A percentile compares a stretch with the other conserved stretches of the same genome.
These are phyloP conservation scores for Pelargonium australe DNA, from an alignment of 441 rosid genomes.

Conservation along the genomic window DNA sequence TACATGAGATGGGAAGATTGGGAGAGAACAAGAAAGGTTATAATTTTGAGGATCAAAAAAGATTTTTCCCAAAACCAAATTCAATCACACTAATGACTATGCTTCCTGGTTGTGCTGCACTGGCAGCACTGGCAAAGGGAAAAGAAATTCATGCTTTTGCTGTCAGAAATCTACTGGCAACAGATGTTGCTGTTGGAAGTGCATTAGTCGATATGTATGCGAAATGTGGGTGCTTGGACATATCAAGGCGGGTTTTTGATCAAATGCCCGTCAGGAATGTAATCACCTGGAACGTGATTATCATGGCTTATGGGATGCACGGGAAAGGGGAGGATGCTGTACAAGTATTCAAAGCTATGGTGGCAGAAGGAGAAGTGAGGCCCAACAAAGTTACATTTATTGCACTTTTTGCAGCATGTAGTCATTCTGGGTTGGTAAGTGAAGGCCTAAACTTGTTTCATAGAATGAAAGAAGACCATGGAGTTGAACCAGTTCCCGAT, in stretches of 20 bases:
- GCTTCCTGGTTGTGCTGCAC: slow-evolving; percentile 67
- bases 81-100: slow-evolving; percentile 77
- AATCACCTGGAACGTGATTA: slow-evolving; percentile 78
- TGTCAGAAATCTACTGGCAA: slow-evolving; percentile 49
- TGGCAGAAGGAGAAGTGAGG: slow-evolving; percentile 33
- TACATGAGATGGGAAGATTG: slow-evolving; percentile 53
- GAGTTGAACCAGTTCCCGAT: slow-evolving; percentile 55
- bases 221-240: slow-evolving; percentile 68
- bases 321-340: slow-evolving; percentile 66
- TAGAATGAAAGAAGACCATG: slow-evolving; percentile 50
- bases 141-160: slow-evolving; percentile 85
- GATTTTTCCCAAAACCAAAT: slow-evolving; percentile 46
- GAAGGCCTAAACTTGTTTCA: slow-evolving; percentile 60
- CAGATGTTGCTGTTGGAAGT: slow-evolving; percentile 80
- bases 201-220: slow-evolving; percentile 90
- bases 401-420: slow-evolving; percentile 75
- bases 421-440: slow-evolving; percentile 78
- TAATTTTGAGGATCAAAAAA: slow-evolving; percentile 17
- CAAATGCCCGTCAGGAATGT: slow-evolving; percentile 55
- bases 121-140: slow-evolving; percentile 71
- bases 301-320: slow-evolving; percentile 91
- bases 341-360: slow-evolving; percentile 50
- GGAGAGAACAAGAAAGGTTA: slow-evolving; percentile 21
- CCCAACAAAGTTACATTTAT: slow-evolving; percentile 72
- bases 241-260: slow-evolving; percentile 50